phyloP scores from a whole-genome alignment of 2,329 filamentous ascomycete species.

The Kalaharituber pfeilii region DNA sequence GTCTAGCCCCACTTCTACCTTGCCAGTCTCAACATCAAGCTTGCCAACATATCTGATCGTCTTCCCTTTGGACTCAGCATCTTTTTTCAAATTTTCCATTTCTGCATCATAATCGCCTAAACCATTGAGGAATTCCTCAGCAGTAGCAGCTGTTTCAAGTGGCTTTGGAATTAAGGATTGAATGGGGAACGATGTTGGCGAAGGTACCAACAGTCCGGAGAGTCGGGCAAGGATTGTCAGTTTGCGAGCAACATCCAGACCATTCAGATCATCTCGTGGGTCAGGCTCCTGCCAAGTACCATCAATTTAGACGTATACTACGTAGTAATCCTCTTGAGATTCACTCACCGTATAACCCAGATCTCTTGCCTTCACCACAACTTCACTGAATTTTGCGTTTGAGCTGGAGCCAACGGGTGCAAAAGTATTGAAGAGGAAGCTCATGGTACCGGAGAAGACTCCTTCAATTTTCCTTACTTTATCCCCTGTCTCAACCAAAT shows the following conservation, averaged over 20 bases:
- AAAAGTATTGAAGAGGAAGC: constrained; percentile 95
- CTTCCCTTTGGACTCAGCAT: constrained; percentile 73
- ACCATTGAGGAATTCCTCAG: constrained; percentile 69
- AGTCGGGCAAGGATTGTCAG: constrained; percentile 84
- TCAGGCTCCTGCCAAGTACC: constrained; percentile 48
- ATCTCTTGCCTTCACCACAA: constrained; percentile 81
- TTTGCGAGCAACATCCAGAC: constrained; percentile 83
- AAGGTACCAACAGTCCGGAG: constrained; percentile 62
- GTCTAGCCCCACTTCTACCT: constrained; percentile 83
- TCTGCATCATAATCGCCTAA: constrained; percentile 68
- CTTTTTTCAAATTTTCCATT: constrained; percentile 76
- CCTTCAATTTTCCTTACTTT: constrained; percentile 84
- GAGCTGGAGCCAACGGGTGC: constrained; percentile 51
- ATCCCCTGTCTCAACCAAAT: constrained; percentile 88
- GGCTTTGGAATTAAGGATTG: constrained; percentile 82
- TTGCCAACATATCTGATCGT: constrained; percentile 89
- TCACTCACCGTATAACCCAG: constrained; percentile 54
- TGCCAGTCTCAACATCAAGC: constrained; percentile 63
- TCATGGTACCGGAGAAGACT: constrained; percentile 95
- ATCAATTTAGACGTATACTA: not conserved
- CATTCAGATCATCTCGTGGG: constrained; percentile 71
- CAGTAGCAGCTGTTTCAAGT: constrained; percentile 56
- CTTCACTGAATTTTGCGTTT: constrained; percentile 68
- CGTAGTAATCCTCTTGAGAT: not conserved
- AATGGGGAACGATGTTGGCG: constrained; percentile 77